phyloP scores from a whole-genome alignment of 495 filamentous ascomycete species.

The Aspergillus sclerotioniger region DNA sequence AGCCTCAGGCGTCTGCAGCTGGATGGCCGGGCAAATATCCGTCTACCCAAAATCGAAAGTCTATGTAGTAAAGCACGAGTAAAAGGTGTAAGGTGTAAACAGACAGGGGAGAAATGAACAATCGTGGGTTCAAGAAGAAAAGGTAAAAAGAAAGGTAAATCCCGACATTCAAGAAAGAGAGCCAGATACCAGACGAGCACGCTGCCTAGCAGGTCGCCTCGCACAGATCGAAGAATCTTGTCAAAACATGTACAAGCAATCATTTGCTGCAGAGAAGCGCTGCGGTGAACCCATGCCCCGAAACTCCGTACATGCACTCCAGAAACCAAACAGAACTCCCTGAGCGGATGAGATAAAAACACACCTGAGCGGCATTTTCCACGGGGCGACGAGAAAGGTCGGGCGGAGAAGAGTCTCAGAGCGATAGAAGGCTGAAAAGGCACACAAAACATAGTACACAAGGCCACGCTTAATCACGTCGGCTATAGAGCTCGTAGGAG shows the following conservation, averaged over 20 bases:
- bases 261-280: constrained; percentile 22
- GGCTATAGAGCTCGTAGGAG: constrained; percentile 43
- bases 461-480: constrained; percentile 32
- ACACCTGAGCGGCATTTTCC: not conserved
- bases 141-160: constrained; percentile 8
- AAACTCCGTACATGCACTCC: constrained; percentile 29
- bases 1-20: constrained; percentile 25
- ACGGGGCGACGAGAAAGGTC: constrained; percentile 6
- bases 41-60: constrained; percentile 18
- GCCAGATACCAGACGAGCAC: constrained; percentile 15
- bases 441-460: constrained; percentile 24
- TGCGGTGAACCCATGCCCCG: constrained; percentile 16
- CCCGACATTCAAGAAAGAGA: constrained; percentile 20
- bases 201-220: constrained; percentile 15
- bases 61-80: constrained; percentile 7
- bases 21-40: constrained; percentile 1
- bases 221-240: constrained; percentile 21
- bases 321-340: constrained; percentile 12
- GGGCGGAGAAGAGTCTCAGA: constrained; percentile 21
- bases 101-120: constrained; percentile 11
- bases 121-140: constrained; percentile 1
- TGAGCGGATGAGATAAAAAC: constrained; percentile 12
- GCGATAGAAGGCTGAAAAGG: constrained; percentile 11
- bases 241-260: constrained; percentile 28
- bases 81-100: constrained; percentile 16